phyloP scores from a whole-genome alignment of 2,329 filamentous ascomycete species.

The Xylaria sp. region DNA sequence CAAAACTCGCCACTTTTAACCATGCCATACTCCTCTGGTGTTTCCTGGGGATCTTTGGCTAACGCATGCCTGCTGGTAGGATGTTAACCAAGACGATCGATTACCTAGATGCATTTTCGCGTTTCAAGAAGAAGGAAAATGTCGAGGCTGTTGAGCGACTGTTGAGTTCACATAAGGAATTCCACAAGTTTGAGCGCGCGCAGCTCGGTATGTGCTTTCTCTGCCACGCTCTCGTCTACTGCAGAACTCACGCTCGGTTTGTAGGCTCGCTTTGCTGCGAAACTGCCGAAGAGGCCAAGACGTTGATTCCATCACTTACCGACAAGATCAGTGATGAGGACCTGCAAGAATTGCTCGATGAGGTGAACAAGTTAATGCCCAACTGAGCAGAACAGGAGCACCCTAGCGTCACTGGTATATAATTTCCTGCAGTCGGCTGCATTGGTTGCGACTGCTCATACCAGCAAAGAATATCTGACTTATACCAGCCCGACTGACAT shows the following conservation, averaged over 20 bases:
- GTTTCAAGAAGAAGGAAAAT: constrained; percentile 95
- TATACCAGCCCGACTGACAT: constrained; percentile 6
- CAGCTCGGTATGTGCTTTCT: constrained; percentile 76
- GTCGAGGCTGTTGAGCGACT: constrained; percentile 93
- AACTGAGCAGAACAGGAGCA: constrained; percentile 38
- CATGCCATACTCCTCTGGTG: not conserved
- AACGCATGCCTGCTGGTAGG: constrained; percentile 52
- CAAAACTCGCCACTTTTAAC: not conserved
- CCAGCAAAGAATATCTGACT: constrained; percentile 10
- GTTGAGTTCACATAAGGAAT: constrained; percentile 79
- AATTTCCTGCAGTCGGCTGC: not conserved
- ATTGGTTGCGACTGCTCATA: constrained; percentile 4
- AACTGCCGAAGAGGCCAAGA: constrained; percentile 94
- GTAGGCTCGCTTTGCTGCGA: constrained; percentile 91
- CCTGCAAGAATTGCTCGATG: constrained; percentile 86
- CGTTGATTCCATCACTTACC: constrained; percentile 86
- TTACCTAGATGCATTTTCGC: constrained; percentile 93
- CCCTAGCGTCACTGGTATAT: not conserved
- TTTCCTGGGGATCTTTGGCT: constrained; percentile 7
- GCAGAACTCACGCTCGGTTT: constrained; percentile 19
- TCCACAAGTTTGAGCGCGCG: constrained; percentile 93
- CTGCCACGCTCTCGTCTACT: not conserved
- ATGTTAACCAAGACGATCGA: constrained; percentile 89
- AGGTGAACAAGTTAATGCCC: constrained; percentile 80
- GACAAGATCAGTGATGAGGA: constrained; percentile 93